Conservation (phyloP, 2,329 filamentous ascomycete genomes). For the Sclerotinia minor region DNA sequence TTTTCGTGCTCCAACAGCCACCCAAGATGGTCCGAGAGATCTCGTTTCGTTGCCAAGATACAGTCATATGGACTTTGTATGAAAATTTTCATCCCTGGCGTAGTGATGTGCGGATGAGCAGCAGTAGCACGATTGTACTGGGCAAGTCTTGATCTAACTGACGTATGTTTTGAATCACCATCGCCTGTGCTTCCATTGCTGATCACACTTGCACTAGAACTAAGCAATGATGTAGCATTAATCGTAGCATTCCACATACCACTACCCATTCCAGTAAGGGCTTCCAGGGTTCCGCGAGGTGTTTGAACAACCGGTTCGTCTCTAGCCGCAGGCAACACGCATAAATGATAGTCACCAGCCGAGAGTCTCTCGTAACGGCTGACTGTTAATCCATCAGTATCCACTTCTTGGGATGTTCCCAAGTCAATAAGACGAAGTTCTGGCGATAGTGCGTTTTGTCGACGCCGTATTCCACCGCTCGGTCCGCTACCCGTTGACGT, state of each 20-base stretch:
- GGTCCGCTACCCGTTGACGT: conserved; percentile 57
- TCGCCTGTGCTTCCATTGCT: conserved; percentile 62
- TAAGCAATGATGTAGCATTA: conserved; percentile 84
- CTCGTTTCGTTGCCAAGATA: conserved; percentile 84
- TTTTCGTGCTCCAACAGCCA: conserved; percentile 83
- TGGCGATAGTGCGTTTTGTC: conserved; percentile 78
- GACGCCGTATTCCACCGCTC: conserved; percentile 65
- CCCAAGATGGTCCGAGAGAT: conserved; percentile 77
- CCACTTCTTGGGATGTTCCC: conserved; percentile 75
- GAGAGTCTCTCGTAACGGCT: conserved; percentile 84
- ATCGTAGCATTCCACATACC: conserved; percentile 91
- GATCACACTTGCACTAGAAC: conserved; percentile 75
- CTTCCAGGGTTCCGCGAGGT: conserved; percentile 73
- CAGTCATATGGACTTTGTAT: conserved; percentile 97
- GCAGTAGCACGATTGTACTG: conserved; percentile 44
- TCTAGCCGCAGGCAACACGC: conserved; percentile 75
- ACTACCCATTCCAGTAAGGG: conserved; percentile 67
- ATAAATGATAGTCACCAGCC: conserved; percentile 88
- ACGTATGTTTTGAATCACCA: conserved; percentile 52
- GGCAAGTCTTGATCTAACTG: conserved; percentile 43
- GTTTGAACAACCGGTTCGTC: conserved; percentile 60
- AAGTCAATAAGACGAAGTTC: conserved; percentile 91
- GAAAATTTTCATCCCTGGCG: conserved; percentile 75
- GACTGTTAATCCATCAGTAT: conserved; percentile 82
- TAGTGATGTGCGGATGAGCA: conserved; percentile 38